These are phyloP conservation scores for Pseudotulostoma volvatum DNA, from an alignment of 495 filamentous ascomycete genomes.

Conservation along the genomic window DNA sequence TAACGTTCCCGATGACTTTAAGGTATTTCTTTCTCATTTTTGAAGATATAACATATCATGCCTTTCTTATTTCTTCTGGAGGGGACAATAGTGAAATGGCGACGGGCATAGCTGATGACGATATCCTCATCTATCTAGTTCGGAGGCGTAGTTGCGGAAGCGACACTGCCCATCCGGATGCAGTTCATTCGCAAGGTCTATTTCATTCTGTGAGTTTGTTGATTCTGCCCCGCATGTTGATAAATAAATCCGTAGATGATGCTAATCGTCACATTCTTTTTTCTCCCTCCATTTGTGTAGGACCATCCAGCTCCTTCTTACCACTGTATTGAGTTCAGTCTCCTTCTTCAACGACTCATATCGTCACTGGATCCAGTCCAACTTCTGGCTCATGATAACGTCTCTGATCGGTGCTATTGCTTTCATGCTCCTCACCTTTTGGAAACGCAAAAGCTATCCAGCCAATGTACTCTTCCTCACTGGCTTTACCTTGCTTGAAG, in stretches of 20 bases:
- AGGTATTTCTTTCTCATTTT: constrained; percentile 32
- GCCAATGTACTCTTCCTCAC: constrained; percentile 85
- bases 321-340: constrained; percentile 61
- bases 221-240: not conserved
- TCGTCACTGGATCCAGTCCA: constrained; percentile 71
- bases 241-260: not conserved
- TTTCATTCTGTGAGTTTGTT: constrained; percentile 50
- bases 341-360: constrained; percentile 70
- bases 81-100: no score
- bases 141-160: constrained; percentile 80
- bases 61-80: no score
- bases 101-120: no score
- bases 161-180: constrained; percentile 87
- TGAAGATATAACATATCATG: no score
- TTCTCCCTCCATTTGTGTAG: no score
- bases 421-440: constrained; percentile 81
- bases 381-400: constrained; percentile 71
- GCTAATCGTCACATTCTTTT: constrained; percentile 21
- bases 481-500: constrained; percentile 82
- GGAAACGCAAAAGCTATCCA: constrained; percentile 96
- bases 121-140: constrained; percentile 44
- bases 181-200: constrained; percentile 95
- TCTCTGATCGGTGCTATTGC: constrained; percentile 65
- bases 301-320: constrained; percentile 76
- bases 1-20: constrained; percentile 93